Evolutionary conservation across 2,329 filamentous ascomycete genomes (phyloP).

Genomic region (Dryadomyces sulphureus): DNA sequence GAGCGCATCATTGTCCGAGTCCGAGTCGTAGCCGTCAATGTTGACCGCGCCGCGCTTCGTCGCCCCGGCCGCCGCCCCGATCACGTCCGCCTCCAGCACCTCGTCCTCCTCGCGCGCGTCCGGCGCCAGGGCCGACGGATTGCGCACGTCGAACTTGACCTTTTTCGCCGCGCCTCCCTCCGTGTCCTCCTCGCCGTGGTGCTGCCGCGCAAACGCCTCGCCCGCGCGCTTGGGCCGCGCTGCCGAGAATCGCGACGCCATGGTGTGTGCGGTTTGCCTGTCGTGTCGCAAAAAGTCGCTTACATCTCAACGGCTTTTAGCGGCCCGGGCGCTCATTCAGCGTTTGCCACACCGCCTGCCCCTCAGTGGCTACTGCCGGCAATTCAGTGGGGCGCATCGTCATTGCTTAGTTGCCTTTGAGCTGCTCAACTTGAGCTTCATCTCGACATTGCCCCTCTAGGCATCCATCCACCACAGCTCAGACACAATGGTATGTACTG

Average conservation of each 20-base stretch:
- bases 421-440: not conserved
- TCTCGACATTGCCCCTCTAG: too few species aligned
- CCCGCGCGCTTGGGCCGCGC: conserved; percentile 71
- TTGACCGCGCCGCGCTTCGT: conserved; percentile 92
- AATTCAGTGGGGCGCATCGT: not conserved
- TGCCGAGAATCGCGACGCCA: conserved; percentile 45
- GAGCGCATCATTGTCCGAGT: conserved; percentile 85
- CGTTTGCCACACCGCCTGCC: conserved; percentile 3
- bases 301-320: not conserved
- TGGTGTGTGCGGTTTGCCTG: conserved; percentile 14
- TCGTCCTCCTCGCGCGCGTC: conserved; percentile 60
- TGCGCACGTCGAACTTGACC: conserved; percentile 85
- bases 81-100: conserved; percentile 81
- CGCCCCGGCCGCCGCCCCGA: conserved; percentile 57
- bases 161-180: conserved; percentile 49
- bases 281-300: too few species aligned
- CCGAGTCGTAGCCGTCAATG: conserved; percentile 90
- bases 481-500: not conserved
- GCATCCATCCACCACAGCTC: too few species aligned
- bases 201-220: conserved; percentile 64
- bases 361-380: not conserved
- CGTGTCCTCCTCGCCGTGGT: conserved; percentile 38
- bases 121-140: conserved; percentile 80
- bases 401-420: not conserved
- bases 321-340: too few species aligned